Percentiles rank a stretch among this genome's conserved stretches.
These are phyloP conservation scores for Huntiella omanensis DNA, from an alignment of 2,329 filamentous ascomycete genomes.

Conservation along the genomic window DNA sequence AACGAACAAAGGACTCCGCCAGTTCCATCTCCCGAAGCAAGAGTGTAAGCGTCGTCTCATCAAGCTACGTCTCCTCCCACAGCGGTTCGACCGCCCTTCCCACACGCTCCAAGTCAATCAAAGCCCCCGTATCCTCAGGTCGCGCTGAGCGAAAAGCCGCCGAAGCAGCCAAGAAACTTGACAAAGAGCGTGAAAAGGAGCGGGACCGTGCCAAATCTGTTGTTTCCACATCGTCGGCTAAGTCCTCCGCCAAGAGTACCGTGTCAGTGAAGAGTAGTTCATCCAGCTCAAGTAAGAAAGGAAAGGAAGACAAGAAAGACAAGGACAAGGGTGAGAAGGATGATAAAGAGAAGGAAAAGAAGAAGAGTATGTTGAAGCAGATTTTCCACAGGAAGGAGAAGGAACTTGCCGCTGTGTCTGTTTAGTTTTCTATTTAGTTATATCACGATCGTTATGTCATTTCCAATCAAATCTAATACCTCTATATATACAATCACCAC, in stretches of 20 bases:
- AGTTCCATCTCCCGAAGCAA: constrained; percentile 9
- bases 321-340: constrained; percentile 18
- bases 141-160: constrained; percentile 10
- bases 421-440: not conserved
- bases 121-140: too few species aligned
- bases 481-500: not conserved
- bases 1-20: constrained; percentile 12
- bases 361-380: constrained; percentile 35
- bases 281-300: not conserved
- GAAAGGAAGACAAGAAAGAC: constrained; percentile 11
- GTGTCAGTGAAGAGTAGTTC: constrained; percentile 10
- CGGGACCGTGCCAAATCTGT: constrained; percentile 17
- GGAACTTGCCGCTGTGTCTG: constrained; percentile 14
- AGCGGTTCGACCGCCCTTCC: constrained; percentile 1
- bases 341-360: constrained; percentile 20
- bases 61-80: not conserved
- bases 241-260: constrained; percentile 12
- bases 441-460: not conserved
- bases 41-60: not conserved
- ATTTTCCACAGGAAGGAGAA: constrained; percentile 38
- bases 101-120: not conserved
- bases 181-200: constrained; percentile 17
- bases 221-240: not conserved
- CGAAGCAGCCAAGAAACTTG: constrained; percentile 16
- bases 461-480: constrained; percentile 4